These are phyloP conservation scores for Hymenoscyphus albidus DNA, from an alignment of 2,329 filamentous ascomycete genomes.

Conservation along the genomic window DNA sequence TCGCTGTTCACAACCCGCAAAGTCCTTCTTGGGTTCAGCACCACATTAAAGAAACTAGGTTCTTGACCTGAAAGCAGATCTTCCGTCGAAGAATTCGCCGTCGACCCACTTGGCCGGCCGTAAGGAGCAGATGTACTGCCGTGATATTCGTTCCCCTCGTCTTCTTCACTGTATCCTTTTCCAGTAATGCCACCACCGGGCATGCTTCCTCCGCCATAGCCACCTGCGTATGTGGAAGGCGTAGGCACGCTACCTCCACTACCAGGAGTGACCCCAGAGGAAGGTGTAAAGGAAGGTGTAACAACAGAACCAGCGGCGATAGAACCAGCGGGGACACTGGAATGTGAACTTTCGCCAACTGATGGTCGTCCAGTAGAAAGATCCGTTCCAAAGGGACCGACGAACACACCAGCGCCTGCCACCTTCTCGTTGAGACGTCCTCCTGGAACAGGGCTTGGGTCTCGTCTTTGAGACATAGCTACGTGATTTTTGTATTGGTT, in stretches of 20 bases:
- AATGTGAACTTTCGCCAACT: constrained; percentile 9
- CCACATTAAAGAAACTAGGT: constrained; percentile 67
- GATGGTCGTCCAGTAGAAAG: constrained; percentile 18
- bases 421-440: constrained; percentile 28
- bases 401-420: constrained; percentile 16
- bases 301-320: not conserved
- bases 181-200: constrained; percentile 17
- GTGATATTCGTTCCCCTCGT: constrained; percentile 24
- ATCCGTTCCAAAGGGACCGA: constrained; percentile 30
- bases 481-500: constrained; percentile 67
- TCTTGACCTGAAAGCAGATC: constrained; percentile 60
- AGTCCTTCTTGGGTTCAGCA: constrained; percentile 65
- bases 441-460: constrained; percentile 37
- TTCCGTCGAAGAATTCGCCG: constrained; percentile 41
- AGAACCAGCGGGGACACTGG: not conserved
- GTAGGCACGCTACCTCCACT: constrained; percentile 22
- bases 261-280: constrained; percentile 13
- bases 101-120: constrained; percentile 36
- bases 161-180: constrained; percentile 29
- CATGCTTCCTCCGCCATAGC: constrained; percentile 9
- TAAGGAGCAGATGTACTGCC: constrained; percentile 26
- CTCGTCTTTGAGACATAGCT: constrained; percentile 58
- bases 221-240: constrained; percentile 7
- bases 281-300: not conserved
- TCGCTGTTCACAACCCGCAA: constrained; percentile 61